Evolutionary conservation across 2,329 filamentous ascomycete genomes (phyloP).

Genomic region (Aspergillus pseudotamarii): DNA sequence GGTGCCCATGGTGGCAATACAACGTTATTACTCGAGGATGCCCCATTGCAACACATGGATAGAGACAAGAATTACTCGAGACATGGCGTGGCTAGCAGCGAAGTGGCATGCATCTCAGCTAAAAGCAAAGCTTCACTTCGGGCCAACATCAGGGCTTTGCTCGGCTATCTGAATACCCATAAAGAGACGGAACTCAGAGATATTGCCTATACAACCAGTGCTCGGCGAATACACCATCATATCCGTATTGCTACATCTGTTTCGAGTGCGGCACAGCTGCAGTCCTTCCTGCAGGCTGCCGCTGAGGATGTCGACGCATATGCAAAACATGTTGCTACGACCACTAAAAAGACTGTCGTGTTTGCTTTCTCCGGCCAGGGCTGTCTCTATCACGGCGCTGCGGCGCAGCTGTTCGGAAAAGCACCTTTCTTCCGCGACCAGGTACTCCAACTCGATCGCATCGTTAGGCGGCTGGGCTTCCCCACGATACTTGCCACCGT

Average conservation of each 20-base stretch:
- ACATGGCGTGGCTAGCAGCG: too few species aligned
- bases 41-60: conserved; percentile 3
- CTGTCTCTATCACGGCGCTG: conserved; percentile 29
- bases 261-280: conserved; percentile 1
- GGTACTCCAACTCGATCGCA: conserved; percentile 25
- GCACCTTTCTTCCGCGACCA: conserved; percentile 24
- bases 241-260: conserved; percentile 12
- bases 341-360: conserved; percentile 20
- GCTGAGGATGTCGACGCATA: too few species aligned
- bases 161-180: conserved; percentile 41
- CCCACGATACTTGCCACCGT: conserved; percentile 19
- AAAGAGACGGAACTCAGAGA: conserved; percentile 52
- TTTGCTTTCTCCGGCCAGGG: conserved; percentile 47
- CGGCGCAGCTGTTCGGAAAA: conserved; percentile 34
- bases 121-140: conserved; percentile 50
- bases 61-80: conserved; percentile 48
- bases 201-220: conserved; percentile 67
- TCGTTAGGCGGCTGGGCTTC: conserved; percentile 28
- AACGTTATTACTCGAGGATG: background rate
- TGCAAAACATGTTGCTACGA: too few species aligned
- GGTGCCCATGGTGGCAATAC: background rate
- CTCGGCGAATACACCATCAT: conserved; percentile 46
- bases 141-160: conserved; percentile 58
- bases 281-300: background rate
- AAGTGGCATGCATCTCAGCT: conserved; percentile 47